phyloP scores from a whole-genome alignment of 345 rosid species.

The Gossypium australe region DNA sequence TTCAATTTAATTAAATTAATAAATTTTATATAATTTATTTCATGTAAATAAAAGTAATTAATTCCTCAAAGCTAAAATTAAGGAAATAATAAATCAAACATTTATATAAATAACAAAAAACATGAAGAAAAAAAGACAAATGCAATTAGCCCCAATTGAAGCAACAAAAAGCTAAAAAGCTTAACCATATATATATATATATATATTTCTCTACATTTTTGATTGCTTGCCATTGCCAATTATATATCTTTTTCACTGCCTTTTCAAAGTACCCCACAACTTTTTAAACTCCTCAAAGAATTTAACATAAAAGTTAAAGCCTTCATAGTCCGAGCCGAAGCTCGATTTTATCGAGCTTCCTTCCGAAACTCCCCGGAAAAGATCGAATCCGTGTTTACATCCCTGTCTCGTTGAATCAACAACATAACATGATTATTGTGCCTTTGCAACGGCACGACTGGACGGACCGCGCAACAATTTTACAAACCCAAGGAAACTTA shows the following conservation, averaged over 20 bases:
- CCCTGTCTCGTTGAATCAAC: not conserved
- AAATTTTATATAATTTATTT: not conserved
- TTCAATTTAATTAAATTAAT: too few species aligned
- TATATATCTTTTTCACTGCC: not conserved
- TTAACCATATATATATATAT: not conserved
- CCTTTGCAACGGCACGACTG: slow-evolving; percentile 39
- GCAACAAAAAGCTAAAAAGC: not conserved
- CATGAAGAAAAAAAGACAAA: slow-evolving; percentile 17
- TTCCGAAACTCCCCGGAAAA: not conserved
- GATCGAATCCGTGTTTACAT: not conserved
- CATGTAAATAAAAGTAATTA: not conserved
- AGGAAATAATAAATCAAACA: slow-evolving; percentile 2
- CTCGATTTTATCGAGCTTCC: not conserved
- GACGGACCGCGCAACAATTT: slow-evolving; percentile 80
- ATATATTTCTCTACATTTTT: slow-evolving; percentile 16
- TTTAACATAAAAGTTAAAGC: not conserved
- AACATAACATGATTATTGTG: slow-evolving; percentile 11
- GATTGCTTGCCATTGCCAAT: slow-evolving; percentile 5
- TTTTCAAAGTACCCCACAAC: not conserved
- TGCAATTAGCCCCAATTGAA: slow-evolving; percentile 7
- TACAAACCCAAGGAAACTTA: slow-evolving; percentile 87
- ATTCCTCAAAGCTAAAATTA: not conserved
- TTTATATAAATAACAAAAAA: not conserved
- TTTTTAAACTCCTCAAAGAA: slow-evolving; percentile 15
- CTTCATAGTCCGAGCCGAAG: not conserved